Base-by-base conservation (phyloP, 2,329 filamentous ascomycete genomes). In the Sclerotiophoma versabilis region DNA sequence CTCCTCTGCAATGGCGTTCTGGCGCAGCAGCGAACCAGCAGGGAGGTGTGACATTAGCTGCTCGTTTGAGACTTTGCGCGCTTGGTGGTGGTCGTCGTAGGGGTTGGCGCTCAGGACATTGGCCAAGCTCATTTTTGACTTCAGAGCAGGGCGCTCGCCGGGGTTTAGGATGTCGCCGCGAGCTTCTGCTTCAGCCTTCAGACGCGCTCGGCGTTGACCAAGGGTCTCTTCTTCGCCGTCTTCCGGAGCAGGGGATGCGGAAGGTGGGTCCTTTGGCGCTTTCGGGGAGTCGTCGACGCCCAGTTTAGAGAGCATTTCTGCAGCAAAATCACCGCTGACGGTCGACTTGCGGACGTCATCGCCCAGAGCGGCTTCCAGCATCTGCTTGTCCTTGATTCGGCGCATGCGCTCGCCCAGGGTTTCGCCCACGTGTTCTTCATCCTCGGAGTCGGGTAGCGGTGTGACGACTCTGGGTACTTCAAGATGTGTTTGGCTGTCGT, bases 141-240 rank as follows among this genome's bases (percentile, higher is more conserved):
- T 72, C 10, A 80, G 68, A 3, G 72, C 69, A 3, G 69, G 72
- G 2, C 70, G 71, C n/a, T 57, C 61, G 17, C 65, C 70, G 9
- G 55, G 38, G 10, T 54, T 49, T 30, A 65, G 60, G 1, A 58
- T 44, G 34, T 71, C 66, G 19, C 34, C 80, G 77, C 57, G 62
- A 4, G 84, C 83, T 23, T 84, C 83, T 6, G 87, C 87, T 73
- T 90, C 87, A 22, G 87, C 86, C 70, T 92, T 89, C 1, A 95
- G 79, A 22, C 91, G 84, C 23, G 85, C 86, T 0, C 90, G 86
- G 10, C 91, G 86, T 72, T 93, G 89, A 9, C 90, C 91, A 0
- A 95, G 80, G 0, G 91, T 93, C 70, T 95, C 91, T 63, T 92
- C 88, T 60, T 87, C 88, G 15, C 66, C 71, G 4, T 66, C 63